Evolutionary conservation across 2,329 filamentous ascomycete genomes (phyloP), one percentile per base, ranked within the genome.

Genomic region (Cladosporium sp.): DNA sequence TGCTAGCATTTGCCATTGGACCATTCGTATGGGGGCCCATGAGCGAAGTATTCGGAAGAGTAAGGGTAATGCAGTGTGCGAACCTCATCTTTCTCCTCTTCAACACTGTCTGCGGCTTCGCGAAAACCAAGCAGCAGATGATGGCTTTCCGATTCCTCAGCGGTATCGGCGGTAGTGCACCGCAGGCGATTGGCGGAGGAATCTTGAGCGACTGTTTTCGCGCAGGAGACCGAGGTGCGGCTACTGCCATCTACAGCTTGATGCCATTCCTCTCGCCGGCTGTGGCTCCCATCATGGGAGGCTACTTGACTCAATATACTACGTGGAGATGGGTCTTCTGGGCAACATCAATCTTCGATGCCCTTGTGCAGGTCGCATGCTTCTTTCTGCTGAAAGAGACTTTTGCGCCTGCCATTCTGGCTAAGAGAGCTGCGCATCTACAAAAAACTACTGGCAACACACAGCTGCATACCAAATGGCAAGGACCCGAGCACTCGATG

Each of bases 311-410:
- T 0, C 78, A 88, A 70, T 79, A 84, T 65, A 85, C 83, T 10
- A 87, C 84, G 0, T 92, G 92, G 92, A 82, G 92, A 70, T 95
- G 91, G 91, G 82, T 94, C 0, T 94, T 94, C 80, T 93, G 90
- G 89, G 86, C 95, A 71, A 91, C 93, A 73, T 82, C 93, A 11
- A 95, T 96, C 72, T 76, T 94, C 28, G 81, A 90, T 49, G 87
- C 82, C 15, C 74, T 88, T 38, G 85, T 90, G 68, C 93, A 90
- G 87, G 65, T 90, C 15, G 76, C 93, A 66, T 92, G 93, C 76
- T 88, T 90, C 47, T 83, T 87, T 70, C 81, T 88, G 65, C 80
- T 87, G 1, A 82, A 82, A 67, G 88, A 90, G 73, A 90, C 88
- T 2, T 90, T 89, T 74, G 84, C 82, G 0, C 87, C 88, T 0